Evolutionary conservation across 2,329 filamentous ascomycete species (phyloP), one percentile per base, ranked within the genome.

Genomic region (Ceratocystis harringtonii): DNA sequence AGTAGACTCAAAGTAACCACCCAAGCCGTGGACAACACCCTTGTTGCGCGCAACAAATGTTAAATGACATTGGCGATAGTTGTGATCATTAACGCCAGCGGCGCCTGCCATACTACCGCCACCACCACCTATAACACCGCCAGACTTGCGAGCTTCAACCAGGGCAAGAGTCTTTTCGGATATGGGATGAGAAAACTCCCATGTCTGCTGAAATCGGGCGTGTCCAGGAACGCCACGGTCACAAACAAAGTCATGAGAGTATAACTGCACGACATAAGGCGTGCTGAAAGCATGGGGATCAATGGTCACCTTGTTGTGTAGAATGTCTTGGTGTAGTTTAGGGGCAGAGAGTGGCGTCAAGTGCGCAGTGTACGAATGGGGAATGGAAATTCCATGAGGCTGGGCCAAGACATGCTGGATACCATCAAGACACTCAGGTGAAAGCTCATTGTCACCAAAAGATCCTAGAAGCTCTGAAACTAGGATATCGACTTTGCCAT

Each of bases 371-470:
- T 99, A 99, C 36, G 89, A 94, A 69, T 86, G 83, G 1, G 94
- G 94, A 69, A 99, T 97, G 1, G 90, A 96, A 70, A 99, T 92
- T 44, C 94, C 95, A 71, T 92, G 84, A 0, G 81, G 80, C 0
- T 87, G 78, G 10, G 83, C 78, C n/a, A 99, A 78, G 55, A 97
- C 88, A 71, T 92, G 87, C 73, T 96, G 92, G 62, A 97, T 92
- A 57, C 94, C 94, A 73, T 99, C 94, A 10, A 99, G 81, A 72
- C 94, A 99, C 76, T 99, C 94, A 0, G 94, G 94, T 0, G 90
- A 96, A 8, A 99, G 83, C 75, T 99, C 94, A 72, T 99, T 99
- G 76, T 99, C 94, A 28, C 87, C 94, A 72, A 97, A 99, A 1
- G 92, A 96, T 45, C 91, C 94, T 0, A 99, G 83, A 0, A 99